Conservation (phyloP, 495 filamentous ascomycete species). For the Tetracladium setigerum region DNA sequence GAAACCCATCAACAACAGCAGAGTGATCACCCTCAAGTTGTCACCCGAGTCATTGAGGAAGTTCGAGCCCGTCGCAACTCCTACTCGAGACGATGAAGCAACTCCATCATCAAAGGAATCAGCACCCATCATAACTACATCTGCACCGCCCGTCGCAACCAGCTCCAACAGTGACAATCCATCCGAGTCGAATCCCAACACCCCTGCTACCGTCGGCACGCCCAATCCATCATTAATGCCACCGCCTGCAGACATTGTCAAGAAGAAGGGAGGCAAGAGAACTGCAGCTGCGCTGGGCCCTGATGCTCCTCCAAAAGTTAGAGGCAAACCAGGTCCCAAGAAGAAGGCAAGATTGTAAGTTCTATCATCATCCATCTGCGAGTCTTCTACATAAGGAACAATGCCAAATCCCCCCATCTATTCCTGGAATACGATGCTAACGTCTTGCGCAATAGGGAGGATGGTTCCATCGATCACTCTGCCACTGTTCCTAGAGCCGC, state of each 20-base stretch:
- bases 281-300: constrained; percentile 42
- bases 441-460: constrained; percentile 11
- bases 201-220: constrained; percentile 44
- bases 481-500: constrained; percentile 53
- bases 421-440: constrained; percentile 8
- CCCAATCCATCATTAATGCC: constrained; percentile 48
- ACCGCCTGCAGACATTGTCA: constrained; percentile 41
- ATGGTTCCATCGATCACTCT: constrained; percentile 26
- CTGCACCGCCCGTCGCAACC: constrained; percentile 16
- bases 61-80: constrained; percentile 37
- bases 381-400: neutral
- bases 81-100: constrained; percentile 26
- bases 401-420: neutral
- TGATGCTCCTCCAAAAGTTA: constrained; percentile 49
- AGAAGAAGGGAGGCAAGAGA: constrained; percentile 58
- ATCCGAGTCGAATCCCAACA: constrained; percentile 41
- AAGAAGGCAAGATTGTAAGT: constrained; percentile 92
- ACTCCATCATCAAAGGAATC: constrained; percentile 7
- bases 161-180: constrained; percentile 41
- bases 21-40: constrained; percentile 47
- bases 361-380: neutral
- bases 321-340: constrained; percentile 89
- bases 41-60: constrained; percentile 36
- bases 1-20: constrained; percentile 33
- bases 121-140: neutral